Percentiles rank a stretch among this genome's conserved stretches.
These are phyloP conservation scores for Inga oerstediana DNA, from an alignment of 306 rosid genomes.

Conservation along the genomic window DNA sequence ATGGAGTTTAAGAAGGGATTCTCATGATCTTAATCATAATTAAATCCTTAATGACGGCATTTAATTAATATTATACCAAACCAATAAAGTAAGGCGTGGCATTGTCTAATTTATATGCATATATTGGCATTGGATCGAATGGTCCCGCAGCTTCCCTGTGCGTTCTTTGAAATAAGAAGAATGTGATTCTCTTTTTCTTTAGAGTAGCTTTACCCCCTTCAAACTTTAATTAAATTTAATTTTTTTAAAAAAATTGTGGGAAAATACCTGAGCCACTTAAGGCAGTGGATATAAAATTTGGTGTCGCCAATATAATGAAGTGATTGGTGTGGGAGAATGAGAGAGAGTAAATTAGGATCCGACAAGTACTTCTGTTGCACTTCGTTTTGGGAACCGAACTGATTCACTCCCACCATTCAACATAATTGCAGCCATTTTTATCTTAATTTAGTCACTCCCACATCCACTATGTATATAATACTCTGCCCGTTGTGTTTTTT, in stretches of 20 bases:
- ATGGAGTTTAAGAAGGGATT: slow-evolving; percentile 29
- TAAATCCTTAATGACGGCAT: slow-evolving; percentile 43
- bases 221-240: background rate
- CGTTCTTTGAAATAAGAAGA: slow-evolving; percentile 47
- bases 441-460: background rate
- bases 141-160: slow-evolving; percentile 46
- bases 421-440: background rate
- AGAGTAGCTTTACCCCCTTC: background rate
- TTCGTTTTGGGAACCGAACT: slow-evolving; percentile 54
- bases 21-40: slow-evolving; percentile 41
- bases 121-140: slow-evolving; percentile 39
- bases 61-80: slow-evolving; percentile 14
- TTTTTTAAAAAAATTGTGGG: slow-evolving; percentile 10
- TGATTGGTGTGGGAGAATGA: slow-evolving; percentile 35
- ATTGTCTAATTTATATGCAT: slow-evolving; percentile 29
- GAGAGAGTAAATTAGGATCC: slow-evolving; percentile 29
- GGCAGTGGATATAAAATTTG: slow-evolving; percentile 40
- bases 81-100: slow-evolving; percentile 11
- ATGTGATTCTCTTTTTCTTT: slow-evolving; percentile 42
- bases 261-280: slow-evolving; percentile 49
- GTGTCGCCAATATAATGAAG: slow-evolving; percentile 29
- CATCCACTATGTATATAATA: background rate
- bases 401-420: slow-evolving; percentile 46
- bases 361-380: slow-evolving; percentile 42
- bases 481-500: no score